These are phyloP conservation scores for Fraxinus baroniana DNA, from an alignment of 305 asterid genomes.

Conservation along the genomic window DNA sequence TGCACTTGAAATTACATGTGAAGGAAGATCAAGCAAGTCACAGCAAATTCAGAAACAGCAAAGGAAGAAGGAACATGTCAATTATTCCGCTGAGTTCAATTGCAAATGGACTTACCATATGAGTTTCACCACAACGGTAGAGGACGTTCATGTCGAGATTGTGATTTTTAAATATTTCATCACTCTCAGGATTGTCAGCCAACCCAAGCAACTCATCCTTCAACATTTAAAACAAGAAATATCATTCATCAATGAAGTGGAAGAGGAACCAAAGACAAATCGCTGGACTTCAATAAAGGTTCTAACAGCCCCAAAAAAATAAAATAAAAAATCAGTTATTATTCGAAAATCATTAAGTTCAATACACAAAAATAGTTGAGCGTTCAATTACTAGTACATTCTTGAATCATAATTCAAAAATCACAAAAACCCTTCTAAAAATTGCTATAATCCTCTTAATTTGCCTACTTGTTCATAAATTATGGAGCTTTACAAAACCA, in stretches of 20 bases:
- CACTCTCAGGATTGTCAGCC: constrained; percentile 63
- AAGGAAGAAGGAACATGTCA: not conserved
- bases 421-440: not conserved
- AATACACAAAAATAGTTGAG: not conserved
- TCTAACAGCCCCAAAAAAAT: not conserved
- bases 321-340: not conserved
- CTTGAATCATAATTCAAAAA: constrained; percentile 15
- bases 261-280: not conserved
- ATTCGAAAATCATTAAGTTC: not conserved
- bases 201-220: constrained; percentile 97
- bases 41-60: not conserved
- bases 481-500: not conserved
- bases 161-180: constrained; percentile 54
- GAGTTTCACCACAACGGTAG: constrained; percentile 89
- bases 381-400: not conserved
- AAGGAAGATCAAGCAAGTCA: not conserved
- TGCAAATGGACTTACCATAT: constrained; percentile 45
- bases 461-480: not conserved
- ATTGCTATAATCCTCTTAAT: not conserved
- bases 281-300: not conserved
- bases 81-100: not conserved
- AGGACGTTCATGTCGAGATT: constrained; percentile 72
- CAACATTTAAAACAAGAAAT: constrained; percentile 25
- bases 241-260: constrained; percentile 4
- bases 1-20: not conserved